Evolutionary conservation across 2,329 filamentous ascomycete species (phyloP).

Genomic region (Pseudopithomyces chartarum): DNA sequence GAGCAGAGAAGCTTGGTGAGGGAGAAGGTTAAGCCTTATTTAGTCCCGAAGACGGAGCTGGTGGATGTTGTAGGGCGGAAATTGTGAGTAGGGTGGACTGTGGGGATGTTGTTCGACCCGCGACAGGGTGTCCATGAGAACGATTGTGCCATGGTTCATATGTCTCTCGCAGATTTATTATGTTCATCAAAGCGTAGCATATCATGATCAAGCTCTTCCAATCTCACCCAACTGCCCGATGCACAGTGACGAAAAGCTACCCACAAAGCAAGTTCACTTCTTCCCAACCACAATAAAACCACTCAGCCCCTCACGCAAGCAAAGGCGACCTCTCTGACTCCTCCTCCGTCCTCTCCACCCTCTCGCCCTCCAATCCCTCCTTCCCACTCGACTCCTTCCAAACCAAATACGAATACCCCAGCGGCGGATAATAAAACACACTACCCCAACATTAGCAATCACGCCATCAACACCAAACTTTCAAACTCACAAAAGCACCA

Average conservation of each 20-base stretch:
- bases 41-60: conserved; percentile 56
- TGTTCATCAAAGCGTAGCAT: too few relatives aligned
- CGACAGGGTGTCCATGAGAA: too few relatives aligned
- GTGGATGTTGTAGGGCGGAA: conserved; percentile 44
- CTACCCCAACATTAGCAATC: neutral
- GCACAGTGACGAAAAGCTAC: too few relatives aligned
- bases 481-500: conserved; percentile 13
- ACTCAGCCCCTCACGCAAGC: neutral
- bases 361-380: neutral
- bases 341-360: neutral
- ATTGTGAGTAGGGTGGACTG: neutral
- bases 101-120: too few relatives aligned
- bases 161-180: too few relatives aligned
- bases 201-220: too few relatives aligned
- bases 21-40: conserved; percentile 53
- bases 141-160: too few relatives aligned
- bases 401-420: conserved; percentile 2
- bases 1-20: conserved; percentile 64
- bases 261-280: too few relatives aligned
- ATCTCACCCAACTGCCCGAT: too few relatives aligned
- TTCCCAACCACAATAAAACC: too few relatives aligned
- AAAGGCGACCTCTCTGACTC: neutral
- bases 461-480: neutral
- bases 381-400: neutral
- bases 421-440: conserved; percentile 9